A percentile compares a stretch with the other conserved stretches of the same genome.
Evolutionary conservation across 371 early-diverging fungal species (phyloP).

Genomic region (Syncephalis fuscata): DNA sequence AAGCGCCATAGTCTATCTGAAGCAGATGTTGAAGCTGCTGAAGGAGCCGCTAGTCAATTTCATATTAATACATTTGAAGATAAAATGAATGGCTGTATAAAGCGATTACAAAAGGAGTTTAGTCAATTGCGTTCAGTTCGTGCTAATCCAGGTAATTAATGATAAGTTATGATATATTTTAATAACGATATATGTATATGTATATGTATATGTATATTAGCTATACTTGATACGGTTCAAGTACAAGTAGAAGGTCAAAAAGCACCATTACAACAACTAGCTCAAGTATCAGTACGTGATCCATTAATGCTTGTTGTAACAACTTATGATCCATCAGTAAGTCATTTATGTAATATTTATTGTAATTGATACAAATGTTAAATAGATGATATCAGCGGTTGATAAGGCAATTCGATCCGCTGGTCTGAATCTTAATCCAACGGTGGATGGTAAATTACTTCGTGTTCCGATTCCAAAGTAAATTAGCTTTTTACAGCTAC

Average conservation of each 20-base stretch:
- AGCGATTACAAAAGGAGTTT: constrained; percentile 41
- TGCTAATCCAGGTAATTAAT: constrained; percentile 46
- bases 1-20: constrained; percentile 5
- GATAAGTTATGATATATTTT: not conserved
- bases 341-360: not conserved
- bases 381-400: constrained; percentile 41
- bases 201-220: constrained; percentile 15
- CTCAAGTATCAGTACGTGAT: constrained; percentile 74
- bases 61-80: constrained; percentile 20
- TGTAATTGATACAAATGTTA: not conserved
- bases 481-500: constrained; percentile 3
- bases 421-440: constrained; percentile 67
- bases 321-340: constrained; percentile 57
- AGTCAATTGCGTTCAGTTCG: constrained; percentile 46
- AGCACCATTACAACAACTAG: constrained; percentile 44
- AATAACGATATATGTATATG: not conserved
- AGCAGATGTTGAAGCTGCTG: constrained; percentile 4
- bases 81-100: constrained; percentile 23
- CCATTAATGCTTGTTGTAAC: constrained; percentile 69
- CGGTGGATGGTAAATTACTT: constrained; percentile 45
- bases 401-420: constrained; percentile 74
- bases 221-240: constrained; percentile 52
- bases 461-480: constrained; percentile 80
- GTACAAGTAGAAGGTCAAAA: constrained; percentile 39
- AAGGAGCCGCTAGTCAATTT: constrained; percentile 14